Conservation (phyloP, 140 eudicot genomes). For the Erigeron philadelphicus region DNA sequence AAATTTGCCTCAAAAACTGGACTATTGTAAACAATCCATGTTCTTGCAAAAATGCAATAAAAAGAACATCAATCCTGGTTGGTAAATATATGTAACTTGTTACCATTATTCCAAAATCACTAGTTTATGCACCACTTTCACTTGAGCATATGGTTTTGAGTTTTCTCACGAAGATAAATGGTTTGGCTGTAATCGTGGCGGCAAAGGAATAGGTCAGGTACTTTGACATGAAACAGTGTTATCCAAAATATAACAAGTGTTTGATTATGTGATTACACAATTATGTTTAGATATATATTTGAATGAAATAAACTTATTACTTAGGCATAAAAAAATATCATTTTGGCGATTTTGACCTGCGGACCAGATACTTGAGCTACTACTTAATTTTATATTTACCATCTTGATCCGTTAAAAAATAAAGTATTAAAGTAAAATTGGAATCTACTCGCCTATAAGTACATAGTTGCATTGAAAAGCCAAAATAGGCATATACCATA, state of each 20-base stretch:
- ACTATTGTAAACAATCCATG: not conserved
- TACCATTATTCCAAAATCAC: not conserved
- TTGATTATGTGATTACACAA: not conserved
- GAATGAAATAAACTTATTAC: not conserved
- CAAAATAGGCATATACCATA: not conserved
- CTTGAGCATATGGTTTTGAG: constrained; percentile 3
- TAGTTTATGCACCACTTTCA: no score
- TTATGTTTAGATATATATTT: not conserved
- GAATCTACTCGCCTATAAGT: not conserved
- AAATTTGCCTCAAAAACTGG: not conserved
- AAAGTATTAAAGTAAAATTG: not conserved
- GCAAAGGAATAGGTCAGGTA: not conserved
- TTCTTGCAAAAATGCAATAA: not conserved
- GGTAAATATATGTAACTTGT: not conserved
- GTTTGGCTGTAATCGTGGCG: not conserved
- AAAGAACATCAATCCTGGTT: not conserved
- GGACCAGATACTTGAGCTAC: no score
- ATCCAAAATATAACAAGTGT: not conserved
- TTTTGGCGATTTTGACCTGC: not conserved
- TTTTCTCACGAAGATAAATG: not conserved
- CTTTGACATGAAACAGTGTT: not conserved
- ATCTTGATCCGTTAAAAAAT: not conserved
- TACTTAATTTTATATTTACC: not conserved
- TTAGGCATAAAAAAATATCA: not conserved
- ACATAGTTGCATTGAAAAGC: not conserved